Evolutionary conservation across 1,284 basidiomycete genomes (phyloP), one percentile per base, ranked within the genome.

Genomic region (Hemileia vastatrix): DNA sequence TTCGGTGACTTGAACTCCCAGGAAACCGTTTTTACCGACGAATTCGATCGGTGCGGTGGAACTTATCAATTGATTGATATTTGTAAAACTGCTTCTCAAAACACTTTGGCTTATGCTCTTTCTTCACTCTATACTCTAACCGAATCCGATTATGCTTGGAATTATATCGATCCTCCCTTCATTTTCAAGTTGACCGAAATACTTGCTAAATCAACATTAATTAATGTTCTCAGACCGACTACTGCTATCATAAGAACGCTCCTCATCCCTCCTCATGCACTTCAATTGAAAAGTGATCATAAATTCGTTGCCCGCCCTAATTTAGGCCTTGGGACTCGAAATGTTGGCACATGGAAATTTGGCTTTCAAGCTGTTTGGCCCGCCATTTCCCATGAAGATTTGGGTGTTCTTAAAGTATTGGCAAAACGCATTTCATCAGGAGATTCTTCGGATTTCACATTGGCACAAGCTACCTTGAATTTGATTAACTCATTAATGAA

Each of bases 191-290:
- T 76, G 33, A 48, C 70, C 32, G 27, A 31, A 6, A 44, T 59
- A 40, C 49, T 64, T 5, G 87, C 2, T 84, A 86, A 0, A 79
- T 85, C 15, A 80, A 82, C 55, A 84, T 86, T 47, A n/a, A 85
- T 93, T 79, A 98, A 98, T 68, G 87, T 97, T 67, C 89, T 90
- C 69, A 85, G 93, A n/a, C 93, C 93, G 9, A 91, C 93, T 1
- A 95, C 91, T n/a, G 86, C 88, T 49, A 92, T 94, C 64, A 80
- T 94, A 64, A 88, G 90, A 87, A 6, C 86, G 88, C 69, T 6
- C 19, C 8, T 76, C 15, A 68, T 76, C 54, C 67, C 73, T 32
- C 72, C 76, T 2, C 67, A 68, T 85, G 86, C 6, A 77, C 79
- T 67, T 84, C 79, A 67, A 82, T 83, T n/a, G n/a, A n/a, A n/a